phyloP scores from a whole-genome alignment of 202 grass and related monocot species.

The Panicum virgatum region DNA sequence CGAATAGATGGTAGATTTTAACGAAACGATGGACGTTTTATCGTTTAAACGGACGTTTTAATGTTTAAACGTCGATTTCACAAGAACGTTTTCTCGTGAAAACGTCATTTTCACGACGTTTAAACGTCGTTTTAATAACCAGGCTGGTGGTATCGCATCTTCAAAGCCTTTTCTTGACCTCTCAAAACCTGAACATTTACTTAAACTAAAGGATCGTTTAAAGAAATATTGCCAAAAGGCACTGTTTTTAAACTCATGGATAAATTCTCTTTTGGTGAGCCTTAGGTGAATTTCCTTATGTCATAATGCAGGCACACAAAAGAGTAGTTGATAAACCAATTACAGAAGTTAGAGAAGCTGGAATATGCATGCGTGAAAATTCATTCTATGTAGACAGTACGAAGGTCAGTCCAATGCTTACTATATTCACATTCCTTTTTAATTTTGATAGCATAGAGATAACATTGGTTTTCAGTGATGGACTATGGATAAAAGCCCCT shows the following conservation, averaged over 20 bases:
- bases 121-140: too few relatives aligned
- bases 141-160: slow-evolving; percentile 52
- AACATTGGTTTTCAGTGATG: too few relatives aligned
- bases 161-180: slow-evolving; percentile 88
- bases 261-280: slow-evolving; percentile 25
- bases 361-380: slow-evolving; percentile 99
- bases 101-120: too few relatives aligned
- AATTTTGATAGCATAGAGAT: too few relatives aligned
- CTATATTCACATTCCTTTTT: too few relatives aligned
- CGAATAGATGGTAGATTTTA: too few relatives aligned
- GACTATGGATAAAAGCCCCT: too few relatives aligned
- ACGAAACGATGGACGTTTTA: too few relatives aligned
- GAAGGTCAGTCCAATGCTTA: slow-evolving; percentile 63
- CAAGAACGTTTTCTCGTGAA: too few relatives aligned
- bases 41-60: too few relatives aligned
- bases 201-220: slow-evolving; percentile 91
- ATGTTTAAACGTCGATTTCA: too few relatives aligned
- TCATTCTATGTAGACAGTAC: slow-evolving; percentile 98
- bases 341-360: slow-evolving; percentile 95
- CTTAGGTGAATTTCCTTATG: slow-evolving; percentile 36
- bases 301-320: slow-evolving; percentile 80
- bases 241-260: slow-evolving; percentile 28
- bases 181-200: slow-evolving; percentile 83
- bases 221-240: slow-evolving; percentile 99
- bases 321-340: slow-evolving; percentile 98